Evolutionary conservation across 2,329 filamentous ascomycete species (phyloP), one percentile per base, ranked within the genome.

Genomic region (Diaporthe humulicola): DNA sequence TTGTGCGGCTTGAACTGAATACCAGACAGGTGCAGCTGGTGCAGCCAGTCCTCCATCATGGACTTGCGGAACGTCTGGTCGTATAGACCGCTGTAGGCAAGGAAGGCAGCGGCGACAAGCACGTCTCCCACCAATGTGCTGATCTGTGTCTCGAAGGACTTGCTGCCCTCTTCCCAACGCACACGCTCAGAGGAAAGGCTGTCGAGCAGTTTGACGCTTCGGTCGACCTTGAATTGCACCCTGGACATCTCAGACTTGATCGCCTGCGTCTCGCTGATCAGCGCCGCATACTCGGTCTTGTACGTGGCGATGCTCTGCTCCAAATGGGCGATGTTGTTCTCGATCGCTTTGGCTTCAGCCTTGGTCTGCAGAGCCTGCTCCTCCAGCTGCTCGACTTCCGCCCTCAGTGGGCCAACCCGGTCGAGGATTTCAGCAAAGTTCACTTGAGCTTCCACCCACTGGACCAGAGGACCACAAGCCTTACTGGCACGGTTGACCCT

Each of bases 351-450:
- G 10, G 97, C 97, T 82, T 98, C 93, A 0, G 96, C 96, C 85
- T 97, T 98, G 25, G 97, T 99, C 84, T 97, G 92, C 66, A 98
- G 88, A 42, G 96, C 95, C 83, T 96, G 91, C 75, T 97, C 93
- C 84, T 98, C 95, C 25, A 99, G 91, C 81, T 94, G 89, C 33
- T 91, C 90, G 60, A 99, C 96, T 84, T 99, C 97, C 67, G 96
- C 93, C 81, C 96, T 93, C 73, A 99, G 88, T 33, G 97, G 97
- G 2, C 96, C 97, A 75, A 99, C 95, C 50, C 95, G 92, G 82
- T 98, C 96, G 77, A 99, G 87, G 79, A 99, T 99, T 78, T 97
- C 95, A n/a, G 96, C 98, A 84, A 98, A 99, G 81, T 94, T 95
- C 81, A 99, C 97, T 85, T 99, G 97, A 28, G 97, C 97, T 83